These are phyloP conservation scores for Acrocalymma vagum DNA, from an alignment of 2,329 filamentous ascomycete genomes.

Conservation along the genomic window DNA sequence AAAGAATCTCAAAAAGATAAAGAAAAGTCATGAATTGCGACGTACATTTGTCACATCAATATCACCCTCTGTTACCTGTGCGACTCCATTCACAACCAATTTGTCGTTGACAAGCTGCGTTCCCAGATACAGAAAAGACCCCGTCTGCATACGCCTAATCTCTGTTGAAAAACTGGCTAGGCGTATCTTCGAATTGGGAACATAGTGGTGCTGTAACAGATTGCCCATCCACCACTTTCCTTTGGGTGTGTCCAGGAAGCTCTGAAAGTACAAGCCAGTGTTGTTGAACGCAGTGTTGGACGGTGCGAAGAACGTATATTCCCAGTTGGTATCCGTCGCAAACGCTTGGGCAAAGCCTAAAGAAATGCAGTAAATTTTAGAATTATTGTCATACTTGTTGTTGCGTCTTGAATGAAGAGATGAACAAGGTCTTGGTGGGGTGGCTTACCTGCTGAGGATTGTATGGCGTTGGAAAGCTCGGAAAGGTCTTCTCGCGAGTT, in stretches of 20 bases:
- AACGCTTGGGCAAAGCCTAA: background rate
- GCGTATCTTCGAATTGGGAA: conserved; percentile 2
- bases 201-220: conserved; percentile 8
- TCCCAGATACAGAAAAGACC: conserved; percentile 6
- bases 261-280: background rate
- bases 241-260: conserved; percentile 1
- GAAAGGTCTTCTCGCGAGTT: too few species aligned
- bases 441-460: too few species aligned
- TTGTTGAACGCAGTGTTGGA: conserved; percentile 1
- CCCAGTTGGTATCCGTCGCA: background rate
- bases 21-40: too few species aligned
- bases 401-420: too few species aligned
- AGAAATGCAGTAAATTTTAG: too few species aligned
- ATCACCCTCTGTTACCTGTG: conserved; percentile 4
- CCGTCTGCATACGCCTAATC: conserved; percentile 3
- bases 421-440: too few species aligned
- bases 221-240: conserved; percentile 12
- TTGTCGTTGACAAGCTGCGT: conserved; percentile 1
- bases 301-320: conserved; percentile 1
- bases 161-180: conserved; percentile 2
- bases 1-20: background rate
- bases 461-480: too few species aligned
- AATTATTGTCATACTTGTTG: too few species aligned
- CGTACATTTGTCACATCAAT: conserved; percentile 9
- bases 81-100: conserved; percentile 5